A percentile compares a stretch with the other conserved stretches of the same genome.
These are phyloP conservation scores for Arthrobotrys megalospora DNA, from an alignment of 2,329 filamentous ascomycete species.

Conservation along the genomic window DNA sequence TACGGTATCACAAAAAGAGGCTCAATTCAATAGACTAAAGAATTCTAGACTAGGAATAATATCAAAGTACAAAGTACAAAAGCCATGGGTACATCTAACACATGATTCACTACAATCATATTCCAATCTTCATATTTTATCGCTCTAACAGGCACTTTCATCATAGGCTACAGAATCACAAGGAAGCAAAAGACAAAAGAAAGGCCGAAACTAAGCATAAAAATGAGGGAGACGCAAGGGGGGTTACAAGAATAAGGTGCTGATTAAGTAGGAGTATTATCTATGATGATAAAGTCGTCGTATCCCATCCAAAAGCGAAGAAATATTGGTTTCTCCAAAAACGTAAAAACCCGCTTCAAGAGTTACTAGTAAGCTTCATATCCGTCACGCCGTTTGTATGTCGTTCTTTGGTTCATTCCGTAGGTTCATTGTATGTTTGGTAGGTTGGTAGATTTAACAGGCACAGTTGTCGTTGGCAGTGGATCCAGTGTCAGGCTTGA, in stretches of 20 bases:
- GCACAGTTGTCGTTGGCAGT: slow-evolving; percentile 81
- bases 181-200: slow-evolving; percentile 24
- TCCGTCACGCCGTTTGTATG: slow-evolving; percentile 16
- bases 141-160: slow-evolving; percentile 55
- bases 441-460: slow-evolving; percentile 70
- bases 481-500: slow-evolving; percentile 75
- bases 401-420: slow-evolving; percentile 22
- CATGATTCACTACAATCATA: slow-evolving; percentile 13
- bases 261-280: slow-evolving; percentile 48
- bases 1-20: background rate
- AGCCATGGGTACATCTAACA: slow-evolving; percentile 13
- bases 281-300: slow-evolving; percentile 43
- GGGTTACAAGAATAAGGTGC: slow-evolving; percentile 29
- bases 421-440: background rate
- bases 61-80: slow-evolving; percentile 27
- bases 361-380: slow-evolving; percentile 22
- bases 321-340: slow-evolving; percentile 36
- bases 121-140: slow-evolving; percentile 42
- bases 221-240: slow-evolving; percentile 17
- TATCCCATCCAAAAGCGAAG: slow-evolving; percentile 45
- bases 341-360: slow-evolving; percentile 36
- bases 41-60: slow-evolving; percentile 10
- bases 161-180: slow-evolving; percentile 52
- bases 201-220: slow-evolving; percentile 22
- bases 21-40: background rate